phyloP scores from a whole-genome alignment of 2,329 filamentous ascomycete species.

The Aspergillus carbonarius region DNA sequence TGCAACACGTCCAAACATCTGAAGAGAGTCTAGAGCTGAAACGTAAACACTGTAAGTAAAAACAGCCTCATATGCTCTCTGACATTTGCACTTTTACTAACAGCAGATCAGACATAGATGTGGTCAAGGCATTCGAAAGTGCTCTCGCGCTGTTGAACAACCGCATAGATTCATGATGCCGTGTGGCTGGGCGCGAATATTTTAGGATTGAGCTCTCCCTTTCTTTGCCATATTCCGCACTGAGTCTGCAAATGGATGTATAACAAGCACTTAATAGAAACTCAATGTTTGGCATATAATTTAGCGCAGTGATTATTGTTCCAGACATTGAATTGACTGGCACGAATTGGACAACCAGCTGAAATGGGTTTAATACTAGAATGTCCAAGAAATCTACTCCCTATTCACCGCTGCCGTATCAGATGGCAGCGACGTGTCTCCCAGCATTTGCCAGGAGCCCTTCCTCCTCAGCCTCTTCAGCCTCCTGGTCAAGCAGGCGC shows the following conservation, averaged over 20 bases:
- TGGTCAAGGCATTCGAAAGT: conserved; percentile 50
- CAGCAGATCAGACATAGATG: conserved; percentile 39
- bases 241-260: background rate
- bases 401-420: conserved; percentile 76
- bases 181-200: background rate
- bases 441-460: conserved; percentile 82
- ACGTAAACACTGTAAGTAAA: conserved; percentile 71
- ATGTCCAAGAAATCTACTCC: background rate
- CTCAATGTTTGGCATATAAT: background rate
- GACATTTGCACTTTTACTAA: conserved; percentile 12
- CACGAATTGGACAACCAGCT: too few species aligned
- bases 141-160: conserved; percentile 47
- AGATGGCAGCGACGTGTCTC: conserved; percentile 77
- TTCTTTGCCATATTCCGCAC: background rate
- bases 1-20: conserved; percentile 70
- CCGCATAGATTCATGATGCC: conserved; percentile 21
- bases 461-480: conserved; percentile 91
- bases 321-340: too few species aligned
- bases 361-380: too few species aligned
- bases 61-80: conserved; percentile 10
- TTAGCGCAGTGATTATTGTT: too few species aligned
- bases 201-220: background rate
- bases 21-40: conserved; percentile 71
- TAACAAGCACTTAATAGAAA: background rate
- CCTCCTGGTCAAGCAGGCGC: conserved; percentile 78